Base-by-base conservation (phyloP, 768 basidiomycete genomes). In the Suillus alpinus region DNA sequence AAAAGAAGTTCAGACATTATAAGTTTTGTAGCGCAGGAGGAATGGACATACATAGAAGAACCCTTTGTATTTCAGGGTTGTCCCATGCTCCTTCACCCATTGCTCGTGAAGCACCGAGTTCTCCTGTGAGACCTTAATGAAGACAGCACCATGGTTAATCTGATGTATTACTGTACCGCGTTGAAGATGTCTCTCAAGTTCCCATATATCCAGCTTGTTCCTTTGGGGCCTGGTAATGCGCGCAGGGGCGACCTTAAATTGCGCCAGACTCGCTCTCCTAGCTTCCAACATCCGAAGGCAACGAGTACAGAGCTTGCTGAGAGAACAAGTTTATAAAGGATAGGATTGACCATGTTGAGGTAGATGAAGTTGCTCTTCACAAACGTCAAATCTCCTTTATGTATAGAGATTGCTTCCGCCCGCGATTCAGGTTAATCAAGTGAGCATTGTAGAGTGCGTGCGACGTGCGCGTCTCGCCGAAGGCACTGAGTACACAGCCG, bases 221-320 rank as follows among this genome's bases (percentile, higher is more conserved):
- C 79, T 18, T 77, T 73, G 0, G 85, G 86, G 1, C 85, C 85
- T 1, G 79, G 85, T 26, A 87, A 74, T 44, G 75, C 62, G n/a
- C 77, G 75, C 16, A 85, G 64, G 2, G 81, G 77, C 0, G 83
- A 83, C 13, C 67, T 73, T 61, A 71, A 71, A 46, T 75, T 67
- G 2, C 51, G 52, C 53, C 77, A 77, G 44, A 78, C 23, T 36
- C 72, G 63, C 26, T 51, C 61, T 36, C 68, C 60, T 10, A 77
- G 29, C 51, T 73, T 77, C 66, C 73, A 75, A 1, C 73, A 41
- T 13, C 68, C 70, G 66, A 75, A 79, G 1, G 60, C 64, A 2
- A 65, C 51, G 14, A 73, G 60, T 1, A 66, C 66, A 18, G 34
- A 57, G 3, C 60, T 32, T 13, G 52, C 47, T 44, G 52, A 44